phyloP scores from a whole-genome alignment of 208 protist species.

The Trichomonas gallinae region DNA sequence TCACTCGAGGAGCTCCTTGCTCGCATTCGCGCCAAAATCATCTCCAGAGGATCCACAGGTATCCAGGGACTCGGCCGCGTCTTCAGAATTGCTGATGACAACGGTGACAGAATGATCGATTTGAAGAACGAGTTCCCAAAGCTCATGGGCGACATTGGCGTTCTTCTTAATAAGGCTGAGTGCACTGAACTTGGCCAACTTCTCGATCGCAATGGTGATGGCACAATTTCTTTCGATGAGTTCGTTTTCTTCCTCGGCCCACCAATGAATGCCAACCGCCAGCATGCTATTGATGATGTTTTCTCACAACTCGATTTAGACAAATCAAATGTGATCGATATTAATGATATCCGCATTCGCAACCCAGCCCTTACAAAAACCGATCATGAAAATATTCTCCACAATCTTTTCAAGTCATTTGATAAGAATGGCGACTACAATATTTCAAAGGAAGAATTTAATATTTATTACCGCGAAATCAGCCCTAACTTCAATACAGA shows the following conservation, averaged over 20 bases:
- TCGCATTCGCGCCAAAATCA: neutral
- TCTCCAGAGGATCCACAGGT: neutral
- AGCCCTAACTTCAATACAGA: neutral
- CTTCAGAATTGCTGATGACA: constrained; percentile 19
- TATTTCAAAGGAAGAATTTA: neutral
- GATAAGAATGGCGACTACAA: neutral
- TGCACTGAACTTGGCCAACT: neutral
- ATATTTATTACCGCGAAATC: neutral
- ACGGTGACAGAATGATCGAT: neutral
- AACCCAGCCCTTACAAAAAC: neutral
- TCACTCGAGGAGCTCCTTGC: neutral
- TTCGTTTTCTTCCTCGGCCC: neutral
- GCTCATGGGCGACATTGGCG: neutral
- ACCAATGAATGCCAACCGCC: neutral
- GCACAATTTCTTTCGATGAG: neutral
- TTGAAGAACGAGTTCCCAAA: neutral
- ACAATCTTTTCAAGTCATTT: neutral
- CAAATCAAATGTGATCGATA: neutral
- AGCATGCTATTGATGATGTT: neutral
- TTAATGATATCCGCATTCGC: neutral
- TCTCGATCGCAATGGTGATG: neutral
- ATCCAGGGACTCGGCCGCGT: neutral
- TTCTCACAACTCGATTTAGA: neutral
- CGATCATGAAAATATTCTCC: neutral
- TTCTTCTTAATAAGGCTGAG: neutral